A percentile compares a stretch with the other conserved stretches of the same genome.
These are phyloP conservation scores for Zarea fungicola DNA, from an alignment of 2,329 filamentous ascomycete species.

Conservation along the genomic window DNA sequence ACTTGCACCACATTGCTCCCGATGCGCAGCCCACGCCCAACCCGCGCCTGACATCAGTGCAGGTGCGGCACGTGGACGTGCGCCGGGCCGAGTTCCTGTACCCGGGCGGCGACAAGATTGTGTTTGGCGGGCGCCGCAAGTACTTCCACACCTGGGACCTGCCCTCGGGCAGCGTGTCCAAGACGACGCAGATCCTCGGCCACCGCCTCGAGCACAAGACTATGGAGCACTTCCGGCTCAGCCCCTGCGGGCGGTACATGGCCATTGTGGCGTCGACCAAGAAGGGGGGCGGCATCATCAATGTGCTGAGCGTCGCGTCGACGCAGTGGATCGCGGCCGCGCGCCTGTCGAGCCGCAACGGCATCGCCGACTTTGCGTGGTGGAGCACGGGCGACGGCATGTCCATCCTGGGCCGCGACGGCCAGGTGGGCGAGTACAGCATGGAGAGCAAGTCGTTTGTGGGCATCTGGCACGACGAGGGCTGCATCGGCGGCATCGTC, in stretches of 20 bases:
- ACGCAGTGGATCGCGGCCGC: constrained; percentile 85
- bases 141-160: constrained; percentile 97
- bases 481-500: constrained; percentile 78
- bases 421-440: constrained; percentile 87
- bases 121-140: constrained; percentile 79
- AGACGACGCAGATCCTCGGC: constrained; percentile 69
- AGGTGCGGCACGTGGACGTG: constrained; percentile 79
- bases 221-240: constrained; percentile 88
- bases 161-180: constrained; percentile 72
- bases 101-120: constrained; percentile 69
- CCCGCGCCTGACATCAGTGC: constrained; percentile 83
- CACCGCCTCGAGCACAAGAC: constrained; percentile 76
- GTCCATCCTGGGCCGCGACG: constrained; percentile 76
- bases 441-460: constrained; percentile 63
- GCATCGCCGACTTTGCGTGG: constrained; percentile 89
- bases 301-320: constrained; percentile 72
- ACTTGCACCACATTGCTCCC: constrained; percentile 82
- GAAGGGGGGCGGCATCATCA: constrained; percentile 85
- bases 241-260: constrained; percentile 81
- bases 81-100: constrained; percentile 76
- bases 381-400: constrained; percentile 81
- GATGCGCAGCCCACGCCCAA: constrained; percentile 72
- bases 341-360: constrained; percentile 73
- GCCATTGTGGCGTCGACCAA: constrained; percentile 72
- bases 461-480: constrained; percentile 84